Evolutionary conservation across 1,284 basidiomycete genomes (phyloP).

Genomic region (Sporisorium scitamineum): DNA sequence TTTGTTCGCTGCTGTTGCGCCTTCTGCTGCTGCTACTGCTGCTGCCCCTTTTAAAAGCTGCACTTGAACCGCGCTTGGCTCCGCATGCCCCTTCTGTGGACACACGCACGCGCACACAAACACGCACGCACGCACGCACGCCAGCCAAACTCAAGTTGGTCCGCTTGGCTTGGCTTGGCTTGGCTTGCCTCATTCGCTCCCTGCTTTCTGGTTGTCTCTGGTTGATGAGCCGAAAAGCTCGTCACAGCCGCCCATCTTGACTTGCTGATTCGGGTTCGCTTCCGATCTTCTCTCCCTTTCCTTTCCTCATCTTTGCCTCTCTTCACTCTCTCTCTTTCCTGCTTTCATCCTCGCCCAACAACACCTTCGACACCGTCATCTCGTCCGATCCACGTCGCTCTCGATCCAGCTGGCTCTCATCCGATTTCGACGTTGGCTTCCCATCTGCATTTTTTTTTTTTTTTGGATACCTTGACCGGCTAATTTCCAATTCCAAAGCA

Average conservation of each 20-base stretch:
- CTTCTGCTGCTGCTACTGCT: background rate
- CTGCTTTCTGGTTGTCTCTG: background rate
- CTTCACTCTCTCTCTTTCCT: background rate
- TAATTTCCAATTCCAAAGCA: background rate
- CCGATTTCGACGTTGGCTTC: background rate
- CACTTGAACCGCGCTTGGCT: background rate
- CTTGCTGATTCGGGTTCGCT: background rate
- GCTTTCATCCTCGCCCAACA: background rate
- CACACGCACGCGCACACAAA: background rate
- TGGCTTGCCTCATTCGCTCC: background rate
- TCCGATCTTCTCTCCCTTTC: background rate
- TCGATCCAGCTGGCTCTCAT: background rate
- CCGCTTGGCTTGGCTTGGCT: background rate
- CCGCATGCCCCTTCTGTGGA: too few relatives aligned
- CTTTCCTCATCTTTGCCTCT: background rate
- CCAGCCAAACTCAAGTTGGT: background rate
- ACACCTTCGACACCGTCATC: background rate
- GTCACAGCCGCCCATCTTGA: background rate
- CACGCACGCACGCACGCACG: slow-evolving; percentile 3
- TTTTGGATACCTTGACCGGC: slow-evolving; percentile 3
- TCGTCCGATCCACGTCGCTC: background rate
- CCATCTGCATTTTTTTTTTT: background rate
- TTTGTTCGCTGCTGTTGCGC: background rate
- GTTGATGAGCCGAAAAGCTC: slow-evolving; percentile 6
- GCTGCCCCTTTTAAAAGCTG: background rate